These are phyloP conservation scores for Tremella mesenterica DNA, from an alignment of 768 basidiomycete species.

Conservation along the genomic window DNA sequence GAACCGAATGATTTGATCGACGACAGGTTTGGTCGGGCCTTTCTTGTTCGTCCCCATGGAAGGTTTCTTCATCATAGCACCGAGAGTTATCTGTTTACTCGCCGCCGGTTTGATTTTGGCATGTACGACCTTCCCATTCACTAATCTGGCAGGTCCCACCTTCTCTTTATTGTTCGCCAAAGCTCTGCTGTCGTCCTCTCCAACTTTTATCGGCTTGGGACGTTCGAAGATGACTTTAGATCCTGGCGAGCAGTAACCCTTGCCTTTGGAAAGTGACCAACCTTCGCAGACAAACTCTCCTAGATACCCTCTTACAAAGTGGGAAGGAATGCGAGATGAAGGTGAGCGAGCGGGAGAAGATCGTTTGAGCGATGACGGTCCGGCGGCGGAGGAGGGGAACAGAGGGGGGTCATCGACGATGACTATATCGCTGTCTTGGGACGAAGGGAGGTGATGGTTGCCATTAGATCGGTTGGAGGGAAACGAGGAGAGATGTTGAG, in stretches of 20 bases:
- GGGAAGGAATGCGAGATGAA: slow-evolving; percentile 12
- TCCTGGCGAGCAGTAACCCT: slow-evolving; percentile 40
- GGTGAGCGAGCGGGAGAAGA: slow-evolving; percentile 12
- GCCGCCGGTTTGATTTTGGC: slow-evolving; percentile 24
- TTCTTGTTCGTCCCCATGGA: slow-evolving; percentile 13
- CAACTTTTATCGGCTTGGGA: slow-evolving; percentile 21
- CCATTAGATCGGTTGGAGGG: background rate
- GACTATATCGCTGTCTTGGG: slow-evolving; percentile 20
- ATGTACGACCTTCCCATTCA: slow-evolving; percentile 39
- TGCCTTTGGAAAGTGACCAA: slow-evolving; percentile 41
- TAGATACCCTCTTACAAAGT: slow-evolving; percentile 32
- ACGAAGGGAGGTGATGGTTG: slow-evolving; percentile 4
- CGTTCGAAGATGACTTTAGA: slow-evolving; percentile 36
- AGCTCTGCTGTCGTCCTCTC: slow-evolving; percentile 16
- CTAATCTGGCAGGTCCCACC: slow-evolving; percentile 26
- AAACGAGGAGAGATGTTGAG: background rate
- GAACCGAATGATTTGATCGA: slow-evolving; percentile 41
- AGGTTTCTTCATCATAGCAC: slow-evolving; percentile 34
- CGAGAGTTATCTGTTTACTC: slow-evolving; percentile 40
- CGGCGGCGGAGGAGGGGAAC: slow-evolving; percentile 5
- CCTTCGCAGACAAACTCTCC: slow-evolving; percentile 43
- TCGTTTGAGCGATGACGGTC: slow-evolving; percentile 14
- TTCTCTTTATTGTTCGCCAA: slow-evolving; percentile 24
- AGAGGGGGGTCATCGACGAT: slow-evolving; percentile 9
- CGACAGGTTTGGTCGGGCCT: slow-evolving; percentile 22